Evolutionary conservation across 305 asterid genomes (phyloP).

Genomic region (Solanum aculeatissimum): DNA sequence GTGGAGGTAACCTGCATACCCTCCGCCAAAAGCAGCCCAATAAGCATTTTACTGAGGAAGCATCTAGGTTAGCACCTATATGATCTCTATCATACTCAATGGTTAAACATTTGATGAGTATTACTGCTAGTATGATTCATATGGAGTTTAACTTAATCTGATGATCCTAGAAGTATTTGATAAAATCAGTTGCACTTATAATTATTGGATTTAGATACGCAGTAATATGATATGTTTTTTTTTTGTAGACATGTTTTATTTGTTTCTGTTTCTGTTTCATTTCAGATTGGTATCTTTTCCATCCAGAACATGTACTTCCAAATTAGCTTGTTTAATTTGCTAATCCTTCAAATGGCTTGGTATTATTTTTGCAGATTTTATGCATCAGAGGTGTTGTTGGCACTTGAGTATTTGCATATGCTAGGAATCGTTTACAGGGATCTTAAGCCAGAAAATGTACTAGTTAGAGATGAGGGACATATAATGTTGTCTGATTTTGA

Average conservation of each 20-base stretch:
- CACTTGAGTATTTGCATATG: conserved; percentile 86
- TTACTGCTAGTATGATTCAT: background rate
- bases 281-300: background rate
- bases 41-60: conserved; percentile 82
- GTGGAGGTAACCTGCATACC: conserved; percentile 92
- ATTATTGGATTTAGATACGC: background rate
- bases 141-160: background rate
- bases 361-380: conserved; percentile 41
- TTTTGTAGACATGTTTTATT: background rate
- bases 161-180: background rate
- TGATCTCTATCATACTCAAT: background rate
- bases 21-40: conserved; percentile 85
- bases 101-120: background rate
- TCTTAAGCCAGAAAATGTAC: conserved; percentile 81
- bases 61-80: conserved; percentile 38
- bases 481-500: conserved; percentile 92
- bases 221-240: background rate
- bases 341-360: background rate
- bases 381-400: conserved; percentile 75
- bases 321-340: background rate
- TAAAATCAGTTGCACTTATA: background rate
- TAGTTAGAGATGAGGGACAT: conserved; percentile 86
- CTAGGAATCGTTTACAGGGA: conserved; percentile 88
- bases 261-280: background rate
- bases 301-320: background rate